These are phyloP conservation scores for Aspergillus sp. DNA, from an alignment of 2,329 filamentous ascomycete species.

Conservation along the genomic window DNA sequence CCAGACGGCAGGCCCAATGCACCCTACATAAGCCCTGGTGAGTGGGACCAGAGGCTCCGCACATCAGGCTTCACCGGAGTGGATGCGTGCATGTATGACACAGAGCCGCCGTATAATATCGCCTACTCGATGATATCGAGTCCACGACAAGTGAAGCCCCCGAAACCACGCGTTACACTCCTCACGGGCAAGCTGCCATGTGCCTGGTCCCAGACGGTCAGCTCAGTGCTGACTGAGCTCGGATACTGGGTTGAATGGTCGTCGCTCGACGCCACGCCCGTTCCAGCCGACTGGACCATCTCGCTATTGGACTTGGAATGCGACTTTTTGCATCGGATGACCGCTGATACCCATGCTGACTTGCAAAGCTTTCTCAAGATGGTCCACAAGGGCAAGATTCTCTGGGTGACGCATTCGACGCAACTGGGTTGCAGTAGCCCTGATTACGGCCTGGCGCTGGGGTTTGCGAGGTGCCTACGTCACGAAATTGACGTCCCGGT, in stretches of 20 bases:
- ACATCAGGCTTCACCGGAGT: conserved; percentile 15
- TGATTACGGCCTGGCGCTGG: background rate
- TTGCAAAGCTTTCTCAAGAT: background rate
- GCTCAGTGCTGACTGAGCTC: background rate
- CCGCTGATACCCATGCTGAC: background rate
- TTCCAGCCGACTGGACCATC: background rate
- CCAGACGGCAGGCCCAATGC: background rate
- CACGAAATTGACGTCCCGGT: background rate
- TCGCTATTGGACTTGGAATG: background rate
- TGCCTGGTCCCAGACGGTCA: no score
- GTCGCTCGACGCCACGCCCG: background rate
- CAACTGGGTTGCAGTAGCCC: background rate
- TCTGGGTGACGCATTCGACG: background rate
- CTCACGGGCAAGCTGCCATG: no score
- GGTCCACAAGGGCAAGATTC: background rate
- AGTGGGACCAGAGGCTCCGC: conserved; percentile 14
- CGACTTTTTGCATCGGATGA: background rate
- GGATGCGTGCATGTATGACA: conserved; percentile 5
- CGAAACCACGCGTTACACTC: background rate
- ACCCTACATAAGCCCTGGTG: conserved; percentile 11
- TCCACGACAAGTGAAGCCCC: background rate
- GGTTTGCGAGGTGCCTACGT: background rate
- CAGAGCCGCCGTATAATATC: conserved; percentile 6
- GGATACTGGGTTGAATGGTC: background rate
- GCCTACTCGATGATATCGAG: conserved; percentile 7